Conservation (phyloP, 1,284 basidiomycete genomes). For the Quambalaria eucalypti region DNA sequence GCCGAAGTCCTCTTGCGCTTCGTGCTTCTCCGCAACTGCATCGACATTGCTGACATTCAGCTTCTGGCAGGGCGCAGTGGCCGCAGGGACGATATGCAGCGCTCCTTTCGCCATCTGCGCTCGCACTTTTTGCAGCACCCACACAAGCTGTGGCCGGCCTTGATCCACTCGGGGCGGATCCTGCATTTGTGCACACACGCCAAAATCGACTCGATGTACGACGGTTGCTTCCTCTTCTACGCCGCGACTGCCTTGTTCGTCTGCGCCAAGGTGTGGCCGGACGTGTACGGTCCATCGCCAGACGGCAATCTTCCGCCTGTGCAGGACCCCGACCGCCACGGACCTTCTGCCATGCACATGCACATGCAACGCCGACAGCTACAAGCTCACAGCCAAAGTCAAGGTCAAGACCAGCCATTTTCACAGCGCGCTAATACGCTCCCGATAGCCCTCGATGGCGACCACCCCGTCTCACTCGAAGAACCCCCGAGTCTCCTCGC, state of each 20-base stretch:
- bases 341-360: neutral
- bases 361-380: neutral
- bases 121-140: neutral
- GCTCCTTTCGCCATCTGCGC: neutral
- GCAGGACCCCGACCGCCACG: neutral
- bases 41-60: conserved; percentile 1
- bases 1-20: neutral
- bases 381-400: neutral
- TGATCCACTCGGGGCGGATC: neutral
- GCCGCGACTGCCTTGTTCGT: neutral
- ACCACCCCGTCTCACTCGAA: neutral
- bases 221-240: neutral
- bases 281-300: neutral
- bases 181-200: neutral
- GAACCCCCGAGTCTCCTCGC: neutral
- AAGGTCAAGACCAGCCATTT: neutral
- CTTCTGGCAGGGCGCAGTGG: neutral
- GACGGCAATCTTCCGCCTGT: neutral
- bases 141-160: neutral
- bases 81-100: neutral
- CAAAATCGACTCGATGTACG: neutral
- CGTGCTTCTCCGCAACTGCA: neutral
- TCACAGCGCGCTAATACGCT: neutral
- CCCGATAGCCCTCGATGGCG: no score
- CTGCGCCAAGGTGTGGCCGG: neutral